Evolutionary conservation across 768 basidiomycete genomes (phyloP).

Genomic region (Grammothele lineata): DNA sequence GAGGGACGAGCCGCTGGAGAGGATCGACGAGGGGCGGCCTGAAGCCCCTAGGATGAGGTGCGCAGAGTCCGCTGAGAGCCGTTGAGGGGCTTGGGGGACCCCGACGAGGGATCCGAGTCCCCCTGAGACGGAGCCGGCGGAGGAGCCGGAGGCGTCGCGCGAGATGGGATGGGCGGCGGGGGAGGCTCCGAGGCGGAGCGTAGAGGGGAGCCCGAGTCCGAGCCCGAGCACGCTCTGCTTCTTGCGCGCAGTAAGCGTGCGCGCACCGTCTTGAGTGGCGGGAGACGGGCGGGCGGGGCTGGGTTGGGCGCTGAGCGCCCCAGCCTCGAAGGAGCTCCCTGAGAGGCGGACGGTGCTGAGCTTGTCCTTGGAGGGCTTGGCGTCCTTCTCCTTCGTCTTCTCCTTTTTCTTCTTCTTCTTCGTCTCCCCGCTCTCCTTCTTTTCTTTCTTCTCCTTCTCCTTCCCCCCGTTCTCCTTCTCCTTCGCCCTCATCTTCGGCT

Average conservation of each 20-base stretch:
- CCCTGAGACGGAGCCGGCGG: constrained; percentile 4
- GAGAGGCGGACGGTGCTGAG: constrained; percentile 38
- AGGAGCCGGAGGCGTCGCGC: constrained; percentile 18
- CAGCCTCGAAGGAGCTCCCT: constrained; percentile 65
- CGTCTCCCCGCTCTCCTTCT: constrained; percentile 24
- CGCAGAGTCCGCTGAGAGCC: constrained; percentile 32
- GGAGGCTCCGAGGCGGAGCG: constrained; percentile 15
- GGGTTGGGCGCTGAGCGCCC: constrained; percentile 39
- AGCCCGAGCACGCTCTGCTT: constrained; percentile 61
- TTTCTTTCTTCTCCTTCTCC: constrained; percentile 29
- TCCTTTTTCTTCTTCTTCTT: constrained; percentile 36
- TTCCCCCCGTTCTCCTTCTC: constrained; percentile 27
- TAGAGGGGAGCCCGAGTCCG: constrained; percentile 58
- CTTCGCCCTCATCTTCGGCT: constrained; percentile 33
- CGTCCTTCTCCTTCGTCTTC: constrained; percentile 29
- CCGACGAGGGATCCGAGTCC: neutral
- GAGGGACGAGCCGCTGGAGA: constrained; percentile 40
- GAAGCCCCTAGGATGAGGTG: constrained; percentile 29
- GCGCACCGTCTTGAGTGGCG: constrained; percentile 28
- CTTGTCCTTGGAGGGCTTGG: constrained; percentile 24
- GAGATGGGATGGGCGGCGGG: too few species aligned
- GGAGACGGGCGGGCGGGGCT: constrained; percentile 12
- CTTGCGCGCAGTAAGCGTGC: constrained; percentile 43
- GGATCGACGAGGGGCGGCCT: constrained; percentile 35
- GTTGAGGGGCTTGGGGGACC: constrained; percentile 13